phyloP scores from a whole-genome alignment of 805 yeast species.

The Metschnikowia shivogae region DNA sequence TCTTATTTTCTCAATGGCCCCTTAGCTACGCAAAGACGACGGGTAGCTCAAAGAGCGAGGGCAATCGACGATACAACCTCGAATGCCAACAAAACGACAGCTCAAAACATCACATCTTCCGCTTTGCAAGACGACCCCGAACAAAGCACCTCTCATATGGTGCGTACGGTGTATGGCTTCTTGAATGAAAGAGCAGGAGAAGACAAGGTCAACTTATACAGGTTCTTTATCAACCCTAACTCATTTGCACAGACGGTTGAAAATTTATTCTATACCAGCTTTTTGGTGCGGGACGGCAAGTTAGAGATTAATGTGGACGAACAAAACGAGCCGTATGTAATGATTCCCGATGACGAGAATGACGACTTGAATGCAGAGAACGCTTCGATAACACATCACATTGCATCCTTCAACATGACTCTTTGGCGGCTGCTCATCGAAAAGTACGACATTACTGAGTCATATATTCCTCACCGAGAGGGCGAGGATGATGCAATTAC shows the following conservation, averaged over 20 bases:
- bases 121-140: constrained; percentile 49
- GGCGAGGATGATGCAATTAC: constrained; percentile 11
- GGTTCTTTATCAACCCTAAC: constrained; percentile 67
- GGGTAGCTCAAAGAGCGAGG: constrained; percentile 29
- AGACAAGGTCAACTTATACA: constrained; percentile 51
- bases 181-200: constrained; percentile 27
- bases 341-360: constrained; percentile 23
- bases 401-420: constrained; percentile 63
- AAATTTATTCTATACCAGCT: constrained; percentile 78
- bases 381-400: constrained; percentile 45
- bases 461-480: constrained; percentile 47
- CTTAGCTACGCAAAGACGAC: constrained; percentile 53
- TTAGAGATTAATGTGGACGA: constrained; percentile 49
- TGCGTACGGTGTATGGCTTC: constrained; percentile 47
- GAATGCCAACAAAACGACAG: constrained; percentile 30
- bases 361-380: constrained; percentile 7
- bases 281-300: constrained; percentile 70
- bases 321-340: constrained; percentile 43
- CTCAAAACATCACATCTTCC: constrained; percentile 48
- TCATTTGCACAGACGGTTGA: constrained; percentile 80
- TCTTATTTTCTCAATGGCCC: constrained; percentile 71
- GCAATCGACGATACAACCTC: constrained; percentile 42
- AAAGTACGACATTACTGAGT: constrained; percentile 49
- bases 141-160: constrained; percentile 63
- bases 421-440: constrained; percentile 62